Percentiles rank a stretch among this genome's conserved stretches.
These are phyloP conservation scores for Hanseniaspora hatyaiensis DNA, from an alignment of 805 yeast species.

Conservation along the genomic window DNA sequence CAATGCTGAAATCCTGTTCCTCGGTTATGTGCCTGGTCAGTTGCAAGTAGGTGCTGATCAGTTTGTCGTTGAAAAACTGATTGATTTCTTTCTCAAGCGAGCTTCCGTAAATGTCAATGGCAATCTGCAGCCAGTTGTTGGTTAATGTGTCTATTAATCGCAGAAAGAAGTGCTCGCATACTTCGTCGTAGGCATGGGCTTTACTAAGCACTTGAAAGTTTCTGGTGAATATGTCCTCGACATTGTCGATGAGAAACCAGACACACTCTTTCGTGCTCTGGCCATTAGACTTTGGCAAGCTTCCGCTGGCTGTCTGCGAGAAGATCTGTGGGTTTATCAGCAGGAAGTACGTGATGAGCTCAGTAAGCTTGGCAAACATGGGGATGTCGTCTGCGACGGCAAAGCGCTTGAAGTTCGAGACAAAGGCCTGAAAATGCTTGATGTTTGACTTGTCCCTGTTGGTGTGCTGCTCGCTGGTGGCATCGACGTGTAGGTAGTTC, in stretches of 20 bases:
- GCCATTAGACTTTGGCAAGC: too few species aligned
- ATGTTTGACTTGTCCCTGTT: neutral
- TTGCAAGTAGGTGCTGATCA: neutral
- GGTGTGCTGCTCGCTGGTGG: neutral
- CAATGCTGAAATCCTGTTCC: neutral
- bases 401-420: neutral
- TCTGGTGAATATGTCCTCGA: slow-evolving; percentile 1
- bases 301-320: too few species aligned
- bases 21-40: slow-evolving; percentile 1
- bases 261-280: neutral
- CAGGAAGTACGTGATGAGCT: slow-evolving; percentile 7
- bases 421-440: slow-evolving; percentile 3
- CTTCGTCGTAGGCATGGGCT: neutral
- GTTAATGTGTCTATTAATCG: slow-evolving; percentile 5
- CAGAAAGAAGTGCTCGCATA: neutral
- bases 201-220: neutral
- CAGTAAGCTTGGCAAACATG: slow-evolving; percentile 2
- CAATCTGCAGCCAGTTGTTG: slow-evolving; percentile 14
- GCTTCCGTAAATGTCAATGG: slow-evolving; percentile 12
- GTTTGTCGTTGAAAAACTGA: neutral
- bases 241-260: slow-evolving; percentile 7
- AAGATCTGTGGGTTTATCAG: slow-evolving; percentile 5
- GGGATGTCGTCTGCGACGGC: neutral
- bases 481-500: neutral
- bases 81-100: slow-evolving; percentile 3